Evolutionary conservation across 805 yeast genomes (phyloP).

Genomic region (Candida easanensis): DNA sequence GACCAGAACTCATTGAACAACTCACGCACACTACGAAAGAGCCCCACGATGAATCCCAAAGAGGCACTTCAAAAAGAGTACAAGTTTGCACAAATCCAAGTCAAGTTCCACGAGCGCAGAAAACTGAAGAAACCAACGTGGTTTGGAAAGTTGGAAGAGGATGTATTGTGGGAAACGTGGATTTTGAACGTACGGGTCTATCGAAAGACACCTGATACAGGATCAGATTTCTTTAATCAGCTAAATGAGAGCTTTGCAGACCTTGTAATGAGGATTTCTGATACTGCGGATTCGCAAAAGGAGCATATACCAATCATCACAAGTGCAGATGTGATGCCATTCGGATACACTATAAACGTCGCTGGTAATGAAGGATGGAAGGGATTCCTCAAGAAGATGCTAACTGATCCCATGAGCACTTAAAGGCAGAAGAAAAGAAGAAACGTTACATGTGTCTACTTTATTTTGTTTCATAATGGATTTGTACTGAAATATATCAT

Average conservation of each 20-base stretch:
- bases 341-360: constrained; percentile 46
- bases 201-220: constrained; percentile 31
- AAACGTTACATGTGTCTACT: too few relatives aligned
- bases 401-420: constrained; percentile 24
- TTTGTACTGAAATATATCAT: too few relatives aligned
- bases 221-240: constrained; percentile 1
- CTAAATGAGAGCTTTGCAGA: constrained; percentile 11
- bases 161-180: constrained; percentile 73
- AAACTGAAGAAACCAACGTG: constrained; percentile 48
- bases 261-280: constrained; percentile 32
- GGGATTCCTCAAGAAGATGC: constrained; percentile 40
- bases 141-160: constrained; percentile 46
- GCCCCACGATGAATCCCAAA: constrained; percentile 15
- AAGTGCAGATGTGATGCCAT: constrained; percentile 63
- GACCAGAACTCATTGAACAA: constrained; percentile 9
- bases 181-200: constrained; percentile 48
- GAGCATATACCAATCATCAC: constrained; percentile 75
- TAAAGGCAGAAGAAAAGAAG: too few relatives aligned
- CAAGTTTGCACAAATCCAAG: constrained; percentile 33
- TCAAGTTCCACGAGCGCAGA: constrained; percentile 40
- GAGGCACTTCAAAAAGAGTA: constrained; percentile 19
- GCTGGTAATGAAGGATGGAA: constrained; percentile 29
- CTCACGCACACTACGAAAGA: constrained; percentile 11
- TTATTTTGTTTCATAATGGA: too few relatives aligned
- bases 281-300: constrained; percentile 52